phyloP scores from a whole-genome alignment of 192 early-diverging fungal genomes.

The Neocallimastix lanati region DNA sequence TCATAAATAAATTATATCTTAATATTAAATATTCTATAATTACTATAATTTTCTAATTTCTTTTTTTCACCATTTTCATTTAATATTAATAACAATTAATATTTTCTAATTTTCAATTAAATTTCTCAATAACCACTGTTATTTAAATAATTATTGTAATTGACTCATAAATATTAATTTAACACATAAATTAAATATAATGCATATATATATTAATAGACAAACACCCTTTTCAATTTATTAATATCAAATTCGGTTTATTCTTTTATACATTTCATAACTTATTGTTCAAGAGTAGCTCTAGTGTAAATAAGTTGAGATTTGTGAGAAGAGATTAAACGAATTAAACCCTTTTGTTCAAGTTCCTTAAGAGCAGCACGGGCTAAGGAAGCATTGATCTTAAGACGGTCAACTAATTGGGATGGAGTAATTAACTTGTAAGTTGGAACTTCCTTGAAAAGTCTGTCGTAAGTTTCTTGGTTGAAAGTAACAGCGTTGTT shows the following conservation, averaged over 20 bases:
- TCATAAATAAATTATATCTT: no score
- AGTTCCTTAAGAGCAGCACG: conserved; percentile 88
- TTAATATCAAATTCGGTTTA: not conserved
- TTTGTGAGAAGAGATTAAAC: conserved; percentile 73
- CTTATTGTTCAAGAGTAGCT: conserved; percentile 31
- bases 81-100: no score
- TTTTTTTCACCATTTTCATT: no score
- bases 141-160: no score
- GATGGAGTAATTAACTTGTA: conserved; percentile 99
- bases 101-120: no score
- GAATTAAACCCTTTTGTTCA: conserved; percentile 78
- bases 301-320: conserved; percentile 45
- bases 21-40: no score
- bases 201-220: not conserved
- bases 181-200: no score
- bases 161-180: no score
- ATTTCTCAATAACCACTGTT: no score
- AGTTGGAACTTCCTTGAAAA: conserved; percentile 98
- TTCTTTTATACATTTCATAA: not conserved
- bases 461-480: conserved; percentile 92
- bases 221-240: not conserved
- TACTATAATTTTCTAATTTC: no score
- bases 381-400: conserved; percentile 93
- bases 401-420: conserved; percentile 94
- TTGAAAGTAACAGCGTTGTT: conserved; percentile 98